Evolutionary conservation across 169 alveolate species (phyloP), one percentile per base, ranked within the genome.

Genomic region (Eimeria acervulina): DNA sequence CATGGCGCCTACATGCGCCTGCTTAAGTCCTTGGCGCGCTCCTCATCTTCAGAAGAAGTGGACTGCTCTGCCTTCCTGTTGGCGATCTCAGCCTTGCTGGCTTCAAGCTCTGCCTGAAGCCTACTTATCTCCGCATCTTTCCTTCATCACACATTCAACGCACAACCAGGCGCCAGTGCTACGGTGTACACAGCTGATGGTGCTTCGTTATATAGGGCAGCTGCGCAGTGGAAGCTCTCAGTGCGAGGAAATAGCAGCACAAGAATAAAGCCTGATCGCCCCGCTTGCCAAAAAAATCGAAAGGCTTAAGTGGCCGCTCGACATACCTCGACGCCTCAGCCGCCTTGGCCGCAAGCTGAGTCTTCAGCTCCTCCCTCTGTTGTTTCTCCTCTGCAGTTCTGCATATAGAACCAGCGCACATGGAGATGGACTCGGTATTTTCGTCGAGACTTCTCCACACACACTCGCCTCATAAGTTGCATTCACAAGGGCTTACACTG

Each of bases 271-370:
- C 19, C 47, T 36, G 52, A 23, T 10, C 17, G 15, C 84, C 12
- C 23, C 13, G 38, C 26, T 33, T 31, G 33, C 47, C 26, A 28
- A 13, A 80, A 15, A 44, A 51, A 80, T 15, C 26, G 13, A 44
- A 26, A n/a, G 88, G 31, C 13, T 21, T 23, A 55, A 15, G 33
- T 17, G 74, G 92, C 76, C 23, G 31, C 44, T 55, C 36, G 47
- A 19, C 92, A 28, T 23, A 84, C 92, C 78, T 63, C 15, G 92
- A 52, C 15, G 55, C 26, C 76, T 84, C 92, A 3, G 78, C 92
- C 26, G 51, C 78, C 92, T 31, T 63, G 15, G 76, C 76, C 10
- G 38, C 92, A n/a, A 84, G 70, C 52, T 55, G 38, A 26, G 40
- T 84, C 76, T 84, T 40, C 74, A 84, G 92, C 13, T 84, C 92